A percentile compares a stretch with the other conserved stretches of the same genome.
Evolutionary conservation across 768 basidiomycete genomes (phyloP).

Genomic region (Boletellus emodensis): DNA sequence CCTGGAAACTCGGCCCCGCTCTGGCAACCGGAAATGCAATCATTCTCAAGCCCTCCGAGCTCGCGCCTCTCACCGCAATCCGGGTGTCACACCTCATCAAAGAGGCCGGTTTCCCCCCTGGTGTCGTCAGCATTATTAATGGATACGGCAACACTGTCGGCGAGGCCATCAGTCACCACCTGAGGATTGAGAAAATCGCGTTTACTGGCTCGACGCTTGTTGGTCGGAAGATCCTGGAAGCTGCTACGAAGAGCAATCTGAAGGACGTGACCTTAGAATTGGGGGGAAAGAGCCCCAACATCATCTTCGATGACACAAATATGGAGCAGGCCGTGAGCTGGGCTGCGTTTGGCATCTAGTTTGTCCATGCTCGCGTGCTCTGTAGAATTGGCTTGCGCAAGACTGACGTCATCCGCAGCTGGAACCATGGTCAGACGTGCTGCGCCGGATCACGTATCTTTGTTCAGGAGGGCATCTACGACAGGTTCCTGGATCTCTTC

Average conservation of each 20-base stretch:
- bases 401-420: conserved; percentile 38
- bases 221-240: conserved; percentile 77
- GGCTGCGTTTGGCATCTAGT: conserved; percentile 74
- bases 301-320: conserved; percentile 49
- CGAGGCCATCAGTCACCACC: conserved; percentile 63
- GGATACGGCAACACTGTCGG: conserved; percentile 73
- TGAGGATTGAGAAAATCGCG: conserved; percentile 65
- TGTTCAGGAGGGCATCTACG: conserved; percentile 77
- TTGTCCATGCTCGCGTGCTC: conserved; percentile 27
- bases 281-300: conserved; percentile 48
- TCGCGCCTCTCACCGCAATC: conserved; percentile 68
- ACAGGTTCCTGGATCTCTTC: conserved; percentile 64
- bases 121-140: conserved; percentile 72
- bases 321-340: conserved; percentile 60
- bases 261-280: conserved; percentile 67
- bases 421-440: conserved; percentile 76
- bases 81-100: conserved; percentile 46
- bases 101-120: conserved; percentile 73
- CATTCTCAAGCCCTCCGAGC: conserved; percentile 78
- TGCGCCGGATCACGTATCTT: conserved; percentile 79
- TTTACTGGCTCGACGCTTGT: conserved; percentile 84
- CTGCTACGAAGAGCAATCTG: conserved; percentile 75
- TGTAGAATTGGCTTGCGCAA: not conserved
- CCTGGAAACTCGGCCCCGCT: conserved; percentile 75
- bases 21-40: conserved; percentile 76